Percentiles rank a stretch among this genome's conserved stretches.
These are phyloP conservation scores for Raphidocelis subcapitata DNA, from an alignment of 139 green algal genomes.

Conservation along the genomic window DNA sequence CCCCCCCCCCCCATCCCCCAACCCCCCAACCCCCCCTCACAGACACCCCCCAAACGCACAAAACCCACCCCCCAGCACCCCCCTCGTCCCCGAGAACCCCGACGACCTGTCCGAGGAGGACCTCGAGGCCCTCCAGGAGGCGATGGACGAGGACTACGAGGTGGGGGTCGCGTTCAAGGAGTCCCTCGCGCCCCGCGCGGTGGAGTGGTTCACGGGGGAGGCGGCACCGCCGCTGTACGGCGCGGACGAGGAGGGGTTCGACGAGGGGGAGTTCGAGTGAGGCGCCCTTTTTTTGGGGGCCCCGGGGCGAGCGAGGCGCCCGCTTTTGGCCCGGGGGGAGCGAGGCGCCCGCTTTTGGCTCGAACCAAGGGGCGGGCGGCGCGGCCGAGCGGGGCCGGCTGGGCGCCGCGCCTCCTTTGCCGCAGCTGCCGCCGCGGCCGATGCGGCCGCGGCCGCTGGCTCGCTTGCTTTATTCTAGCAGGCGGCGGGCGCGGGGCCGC, in stretches of 20 bases:
- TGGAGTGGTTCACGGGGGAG: constrained; percentile 67
- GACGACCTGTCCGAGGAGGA: constrained; percentile 61
- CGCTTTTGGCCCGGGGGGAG: background rate
- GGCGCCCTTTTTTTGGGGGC: no score
- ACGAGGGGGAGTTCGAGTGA: constrained; percentile 30
- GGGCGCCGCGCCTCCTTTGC: no score
- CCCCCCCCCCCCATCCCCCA: no score
- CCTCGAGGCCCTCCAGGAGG: constrained; percentile 60
- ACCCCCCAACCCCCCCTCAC: no score
- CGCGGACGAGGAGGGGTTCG: constrained; percentile 26
- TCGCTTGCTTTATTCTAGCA: no score
- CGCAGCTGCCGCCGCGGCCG: no score
- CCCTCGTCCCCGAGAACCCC: constrained; percentile 49
- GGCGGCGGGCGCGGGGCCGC: no score
- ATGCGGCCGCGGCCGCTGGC: no score
- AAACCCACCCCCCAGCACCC: constrained; percentile 32
- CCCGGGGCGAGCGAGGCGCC: background rate
- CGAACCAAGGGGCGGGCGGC: no score
- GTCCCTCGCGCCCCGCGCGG: constrained; percentile 58
- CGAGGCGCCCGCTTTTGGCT: background rate
- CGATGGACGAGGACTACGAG: constrained; percentile 70
- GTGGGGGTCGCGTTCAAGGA: constrained; percentile 39
- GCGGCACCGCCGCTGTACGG: constrained; percentile 30
- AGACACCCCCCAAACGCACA: no score
- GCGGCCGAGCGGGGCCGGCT: no score